Evolutionary conservation across 2,329 filamentous ascomycete species (phyloP).

Genomic region (Lachnum nothofagi): DNA sequence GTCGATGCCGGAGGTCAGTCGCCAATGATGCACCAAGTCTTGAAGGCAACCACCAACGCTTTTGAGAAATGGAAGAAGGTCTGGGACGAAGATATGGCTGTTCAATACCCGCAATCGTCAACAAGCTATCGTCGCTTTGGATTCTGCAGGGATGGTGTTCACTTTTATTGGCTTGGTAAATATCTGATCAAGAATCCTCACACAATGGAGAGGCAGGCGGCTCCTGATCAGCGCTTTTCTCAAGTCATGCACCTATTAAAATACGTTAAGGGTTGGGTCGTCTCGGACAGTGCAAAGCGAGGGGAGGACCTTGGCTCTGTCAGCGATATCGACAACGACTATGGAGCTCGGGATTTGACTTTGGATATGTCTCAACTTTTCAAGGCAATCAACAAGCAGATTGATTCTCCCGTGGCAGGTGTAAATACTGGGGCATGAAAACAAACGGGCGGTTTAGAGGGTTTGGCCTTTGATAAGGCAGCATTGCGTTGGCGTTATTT

Average conservation of each 20-base stretch:
- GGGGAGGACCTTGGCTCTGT: slow-evolving; percentile 66
- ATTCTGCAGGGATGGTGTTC: slow-evolving; percentile 66
- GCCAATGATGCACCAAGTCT: slow-evolving; percentile 41
- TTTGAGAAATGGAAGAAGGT: slow-evolving; percentile 67
- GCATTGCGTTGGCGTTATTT: slow-evolving; percentile 23
- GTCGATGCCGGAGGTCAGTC: slow-evolving; percentile 34
- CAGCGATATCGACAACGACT: slow-evolving; percentile 62
- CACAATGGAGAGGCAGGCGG: slow-evolving; percentile 47
- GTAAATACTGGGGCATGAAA: slow-evolving; percentile 28
- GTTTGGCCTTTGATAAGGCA: slow-evolving; percentile 14
- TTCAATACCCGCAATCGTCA: slow-evolving; percentile 57
- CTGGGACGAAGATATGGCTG: slow-evolving; percentile 65
- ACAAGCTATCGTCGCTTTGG: slow-evolving; percentile 56
- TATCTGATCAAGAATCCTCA: slow-evolving; percentile 57
- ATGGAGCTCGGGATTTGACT: slow-evolving; percentile 58
- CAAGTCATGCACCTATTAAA: slow-evolving; percentile 58
- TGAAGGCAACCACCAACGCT: slow-evolving; percentile 47
- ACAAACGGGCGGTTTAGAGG: slow-evolving; percentile 19
- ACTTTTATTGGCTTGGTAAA: slow-evolving; percentile 68
- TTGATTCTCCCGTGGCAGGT: slow-evolving; percentile 35
- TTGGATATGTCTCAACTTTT: slow-evolving; percentile 70
- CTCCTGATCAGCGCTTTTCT: slow-evolving; percentile 54
- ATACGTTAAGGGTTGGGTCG: slow-evolving; percentile 55
- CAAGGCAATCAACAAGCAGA: slow-evolving; percentile 48
- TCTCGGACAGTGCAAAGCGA: slow-evolving; percentile 57